phyloP scores from a whole-genome alignment of 2,329 filamentous ascomycete species.

The Clathrospora elynae region DNA sequence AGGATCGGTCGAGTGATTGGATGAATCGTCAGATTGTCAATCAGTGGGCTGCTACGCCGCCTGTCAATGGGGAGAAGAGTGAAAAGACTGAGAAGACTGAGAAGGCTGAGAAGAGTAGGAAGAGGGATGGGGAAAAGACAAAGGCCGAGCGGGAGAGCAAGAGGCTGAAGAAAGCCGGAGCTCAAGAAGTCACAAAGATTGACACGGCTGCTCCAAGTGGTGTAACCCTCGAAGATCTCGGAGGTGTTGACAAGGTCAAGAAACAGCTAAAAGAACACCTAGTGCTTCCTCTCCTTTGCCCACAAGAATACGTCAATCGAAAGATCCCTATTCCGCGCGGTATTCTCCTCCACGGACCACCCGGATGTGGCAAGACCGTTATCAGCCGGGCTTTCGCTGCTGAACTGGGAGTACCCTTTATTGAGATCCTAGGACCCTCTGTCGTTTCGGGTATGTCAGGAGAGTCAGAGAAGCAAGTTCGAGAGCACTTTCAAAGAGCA shows the following conservation, averaged over 20 bases:
- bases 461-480: conserved; percentile 84
- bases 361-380: conserved; percentile 85
- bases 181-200: conserved; percentile 48
- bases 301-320: conserved; percentile 67
- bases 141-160: conserved; percentile 72
- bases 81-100: conserved; percentile 53
- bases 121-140: conserved; percentile 55
- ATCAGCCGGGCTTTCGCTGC: conserved; percentile 80
- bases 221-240: conserved; percentile 72
- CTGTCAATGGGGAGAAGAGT: conserved; percentile 36
- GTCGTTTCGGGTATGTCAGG: conserved; percentile 87
- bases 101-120: conserved; percentile 43
- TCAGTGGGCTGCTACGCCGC: conserved; percentile 55
- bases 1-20: conserved; percentile 55
- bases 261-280: conserved; percentile 71
- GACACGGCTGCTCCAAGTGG: conserved; percentile 70
- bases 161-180: conserved; percentile 59
- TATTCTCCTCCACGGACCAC: conserved; percentile 79
- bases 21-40: conserved; percentile 70
- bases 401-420: conserved; percentile 75
- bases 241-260: conserved; percentile 75
- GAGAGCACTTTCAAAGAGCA: conserved; percentile 86
- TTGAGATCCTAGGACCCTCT: conserved; percentile 80
- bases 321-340: conserved; percentile 74
- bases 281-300: conserved; percentile 72